Evolutionary conservation across 1,284 basidiomycete species (phyloP).

Genomic region (Pyrrhoderma lamaoense): DNA sequence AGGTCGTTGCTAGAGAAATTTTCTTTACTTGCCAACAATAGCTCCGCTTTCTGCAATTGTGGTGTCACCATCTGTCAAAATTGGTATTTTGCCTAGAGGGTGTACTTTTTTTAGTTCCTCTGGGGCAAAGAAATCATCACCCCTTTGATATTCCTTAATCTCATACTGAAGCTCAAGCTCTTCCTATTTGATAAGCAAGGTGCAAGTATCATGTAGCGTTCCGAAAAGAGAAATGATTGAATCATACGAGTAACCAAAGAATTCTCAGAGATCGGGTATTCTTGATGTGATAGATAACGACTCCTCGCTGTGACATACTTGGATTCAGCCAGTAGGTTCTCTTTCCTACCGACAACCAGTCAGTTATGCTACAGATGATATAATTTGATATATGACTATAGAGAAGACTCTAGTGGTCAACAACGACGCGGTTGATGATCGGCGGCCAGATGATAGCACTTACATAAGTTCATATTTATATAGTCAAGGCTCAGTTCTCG

Average conservation of each 20-base stretch:
- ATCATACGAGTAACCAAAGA: slow-evolving; percentile 44
- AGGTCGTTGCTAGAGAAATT: neutral
- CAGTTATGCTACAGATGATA: too few relatives aligned
- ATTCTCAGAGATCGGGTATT: slow-evolving; percentile 46
- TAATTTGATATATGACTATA: too few relatives aligned
- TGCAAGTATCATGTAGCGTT: neutral
- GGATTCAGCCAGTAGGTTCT: too few relatives aligned
- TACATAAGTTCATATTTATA: too few relatives aligned
- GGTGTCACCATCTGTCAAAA: slow-evolving; percentile 39
- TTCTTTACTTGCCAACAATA: slow-evolving; percentile 35
- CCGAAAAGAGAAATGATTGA: neutral
- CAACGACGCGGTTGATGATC: too few relatives aligned
- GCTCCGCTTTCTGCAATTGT: slow-evolving; percentile 42
- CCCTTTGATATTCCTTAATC: slow-evolving; percentile 40
- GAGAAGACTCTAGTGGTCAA: too few relatives aligned
- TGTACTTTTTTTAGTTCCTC: slow-evolving; percentile 34
- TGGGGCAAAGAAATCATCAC: slow-evolving; percentile 31
- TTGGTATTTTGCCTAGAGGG: slow-evolving; percentile 40
- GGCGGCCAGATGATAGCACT: too few relatives aligned
- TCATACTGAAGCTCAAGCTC: slow-evolving; percentile 43
- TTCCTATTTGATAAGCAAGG: slow-evolving; percentile 31
- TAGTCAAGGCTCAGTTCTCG: too few relatives aligned
- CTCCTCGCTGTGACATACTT: neutral
- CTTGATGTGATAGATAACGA: slow-evolving; percentile 43
- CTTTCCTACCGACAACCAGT: too few relatives aligned